These are phyloP conservation scores for Fusarium sp. DNA, from an alignment of 2,329 filamentous ascomycete species.

Conservation along the genomic window DNA sequence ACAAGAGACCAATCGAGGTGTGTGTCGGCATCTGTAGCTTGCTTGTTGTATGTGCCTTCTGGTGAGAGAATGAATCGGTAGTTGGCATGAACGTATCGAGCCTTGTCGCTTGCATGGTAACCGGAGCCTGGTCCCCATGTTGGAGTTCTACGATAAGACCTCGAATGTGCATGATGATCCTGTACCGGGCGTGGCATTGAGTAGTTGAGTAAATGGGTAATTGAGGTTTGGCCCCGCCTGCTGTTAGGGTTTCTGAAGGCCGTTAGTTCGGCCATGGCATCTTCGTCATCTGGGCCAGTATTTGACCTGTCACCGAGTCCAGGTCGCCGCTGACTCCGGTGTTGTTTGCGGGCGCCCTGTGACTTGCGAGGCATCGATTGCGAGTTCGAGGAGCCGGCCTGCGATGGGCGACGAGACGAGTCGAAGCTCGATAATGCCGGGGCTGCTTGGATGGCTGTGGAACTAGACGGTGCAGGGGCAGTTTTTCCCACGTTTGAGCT, in stretches of 20 bases:
- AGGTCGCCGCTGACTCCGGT: conserved; percentile 82
- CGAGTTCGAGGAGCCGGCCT: conserved; percentile 45
- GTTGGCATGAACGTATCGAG: conserved; percentile 91
- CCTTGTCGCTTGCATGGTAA: conserved; percentile 90
- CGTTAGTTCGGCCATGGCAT: conserved; percentile 83
- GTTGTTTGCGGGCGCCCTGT: conserved; percentile 81
- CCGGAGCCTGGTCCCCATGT: conserved; percentile 89
- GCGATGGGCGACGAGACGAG: conserved; percentile 57
- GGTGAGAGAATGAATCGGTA: conserved; percentile 96
- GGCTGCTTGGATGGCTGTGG: conserved; percentile 52
- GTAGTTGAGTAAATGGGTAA: conserved; percentile 96
- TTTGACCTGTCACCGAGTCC: conserved; percentile 52
- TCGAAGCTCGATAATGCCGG: conserved; percentile 60
- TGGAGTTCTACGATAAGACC: conserved; percentile 73
- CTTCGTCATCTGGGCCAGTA: conserved; percentile 73
- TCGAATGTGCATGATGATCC: conserved; percentile 61
- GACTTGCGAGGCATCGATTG: conserved; percentile 71
- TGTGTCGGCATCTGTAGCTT: conserved; percentile 86
- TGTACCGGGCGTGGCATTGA: conserved; percentile 77
- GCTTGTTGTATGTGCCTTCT: conserved; percentile 77
- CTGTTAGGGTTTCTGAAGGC: conserved; percentile 66
- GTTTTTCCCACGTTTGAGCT: conserved; percentile 58
- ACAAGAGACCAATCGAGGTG: conserved; percentile 92
- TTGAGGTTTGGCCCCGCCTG: conserved; percentile 93
- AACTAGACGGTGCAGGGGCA: conserved; percentile 55